Percentiles rank a stretch among this genome's conserved stretches.
These are phyloP conservation scores for Hapsidospora chrysogenum DNA, from an alignment of 495 filamentous ascomycete genomes.

Conservation along the genomic window DNA sequence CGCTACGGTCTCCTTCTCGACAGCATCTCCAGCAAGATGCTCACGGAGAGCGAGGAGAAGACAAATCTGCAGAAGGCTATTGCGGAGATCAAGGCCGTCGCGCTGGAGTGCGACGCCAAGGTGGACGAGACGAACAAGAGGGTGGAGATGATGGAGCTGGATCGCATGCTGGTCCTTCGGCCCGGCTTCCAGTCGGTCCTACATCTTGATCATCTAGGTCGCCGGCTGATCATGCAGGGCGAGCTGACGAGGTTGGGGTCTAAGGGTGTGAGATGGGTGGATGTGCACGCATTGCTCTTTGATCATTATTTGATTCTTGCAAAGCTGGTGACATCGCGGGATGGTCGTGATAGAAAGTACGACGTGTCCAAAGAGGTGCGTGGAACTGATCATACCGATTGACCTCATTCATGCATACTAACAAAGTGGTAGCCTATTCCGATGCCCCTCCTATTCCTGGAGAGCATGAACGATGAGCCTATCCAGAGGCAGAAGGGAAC, in stretches of 20 bases:
- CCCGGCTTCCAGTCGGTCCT: conserved; percentile 82
- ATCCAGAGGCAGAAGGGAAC: conserved; percentile 78
- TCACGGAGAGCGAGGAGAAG: conserved; percentile 77
- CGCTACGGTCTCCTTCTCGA: conserved; percentile 72
- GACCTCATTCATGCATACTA: no score
- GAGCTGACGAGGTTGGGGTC: conserved; percentile 79
- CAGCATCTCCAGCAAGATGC: conserved; percentile 73
- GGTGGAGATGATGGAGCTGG: conserved; percentile 77
- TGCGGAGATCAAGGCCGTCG: conserved; percentile 89
- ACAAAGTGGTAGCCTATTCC: conserved; percentile 86
- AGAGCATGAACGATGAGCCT: conserved; percentile 80
- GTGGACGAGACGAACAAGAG: conserved; percentile 92
- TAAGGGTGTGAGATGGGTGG: conserved; percentile 77
- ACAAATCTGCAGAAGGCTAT: conserved; percentile 69
- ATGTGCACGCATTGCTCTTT: conserved; percentile 84
- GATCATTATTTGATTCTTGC: conserved; percentile 93
- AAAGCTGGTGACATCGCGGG: conserved; percentile 54
- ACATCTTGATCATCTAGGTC: conserved; percentile 79
- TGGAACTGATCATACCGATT: no score
- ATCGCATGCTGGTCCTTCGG: conserved; percentile 61
- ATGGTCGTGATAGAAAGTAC: conserved; percentile 63
- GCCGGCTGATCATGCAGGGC: conserved; percentile 75
- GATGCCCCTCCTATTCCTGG: conserved; percentile 86
- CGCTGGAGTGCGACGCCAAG: conserved; percentile 79
- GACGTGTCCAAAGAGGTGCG: conserved; percentile 85